Evolutionary conservation across 805 yeast genomes (phyloP), one percentile per base, ranked within the genome.

Genomic region (Debaryomyces hansenii): DNA sequence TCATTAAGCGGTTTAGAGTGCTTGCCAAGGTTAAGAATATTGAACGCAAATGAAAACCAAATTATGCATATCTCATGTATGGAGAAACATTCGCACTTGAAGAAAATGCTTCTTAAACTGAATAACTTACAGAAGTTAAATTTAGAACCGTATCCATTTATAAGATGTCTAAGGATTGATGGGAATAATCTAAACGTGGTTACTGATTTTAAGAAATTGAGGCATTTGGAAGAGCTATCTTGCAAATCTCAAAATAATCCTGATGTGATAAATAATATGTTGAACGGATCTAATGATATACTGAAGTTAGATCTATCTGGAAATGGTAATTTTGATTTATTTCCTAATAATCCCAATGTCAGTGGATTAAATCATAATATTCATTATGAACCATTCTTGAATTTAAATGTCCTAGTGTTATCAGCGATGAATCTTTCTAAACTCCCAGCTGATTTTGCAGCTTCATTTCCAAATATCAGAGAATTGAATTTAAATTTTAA

Each of bases 401-500:
- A 70, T 53, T 55, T 80, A 11, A 71, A 63, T 27, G 57, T 53
- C 12, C 56, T 80, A 37, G 66, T 65, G n/a, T 50, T 80, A n/a
- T 66, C 80, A 0, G 82, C 83, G 0, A 70, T 74, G 67, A 69
- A 70, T 36, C 50, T 79, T n/a, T 58, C 58, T 3, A 33, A 45
- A 1, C 53, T 79, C 14, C 82, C 83, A 0, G 38, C 24, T 0
- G 53, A 61, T 8, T 72, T 80, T 45, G 55, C 64, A 5, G 45
- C 54, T 1, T 40, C 64, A 32, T 79, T 79, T 53, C 82, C 83
- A 21, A 67, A 78, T 47, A 63, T 80, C 36, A 48, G 68, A 16
- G 77, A 74, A 40, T 58, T 80, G 45, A 78, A 79, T 49, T 64
- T 80, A 44, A 79, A 77, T 48, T 80, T 80, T 62, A 80, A 80